These are phyloP conservation scores for Crithidia expoeki DNA, from an alignment of 208 protist genomes.

Conservation along the genomic window DNA sequence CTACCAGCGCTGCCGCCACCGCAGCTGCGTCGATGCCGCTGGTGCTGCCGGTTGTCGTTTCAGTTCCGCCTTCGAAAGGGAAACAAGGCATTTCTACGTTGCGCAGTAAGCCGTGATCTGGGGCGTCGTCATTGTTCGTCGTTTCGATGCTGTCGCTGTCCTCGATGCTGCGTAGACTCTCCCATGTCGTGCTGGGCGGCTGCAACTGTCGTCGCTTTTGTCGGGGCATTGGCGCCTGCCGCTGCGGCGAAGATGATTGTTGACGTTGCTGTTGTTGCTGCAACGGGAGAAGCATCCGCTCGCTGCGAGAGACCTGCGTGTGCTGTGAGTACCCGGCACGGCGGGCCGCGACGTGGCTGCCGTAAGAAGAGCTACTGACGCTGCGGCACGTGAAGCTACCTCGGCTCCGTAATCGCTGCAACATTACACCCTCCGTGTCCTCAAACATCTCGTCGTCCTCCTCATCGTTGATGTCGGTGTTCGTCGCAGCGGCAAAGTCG, in stretches of 20 bases:
- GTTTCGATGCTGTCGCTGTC: neutral
- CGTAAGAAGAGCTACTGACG: neutral
- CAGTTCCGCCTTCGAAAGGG: neutral
- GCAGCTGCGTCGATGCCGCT: slow-evolving; percentile 3
- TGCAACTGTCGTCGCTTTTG: neutral
- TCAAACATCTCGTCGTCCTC: slow-evolving; percentile 1
- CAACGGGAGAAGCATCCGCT: neutral
- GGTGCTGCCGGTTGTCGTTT: neutral
- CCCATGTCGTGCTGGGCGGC: neutral
- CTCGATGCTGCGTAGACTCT: slow-evolving; percentile 1
- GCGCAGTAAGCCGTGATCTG: neutral
- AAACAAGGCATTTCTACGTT: slow-evolving; percentile 12
- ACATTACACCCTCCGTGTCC: neutral
- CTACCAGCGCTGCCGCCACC: neutral
- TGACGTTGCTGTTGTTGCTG: neutral
- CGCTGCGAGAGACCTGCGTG: neutral
- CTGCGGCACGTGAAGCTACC: neutral
- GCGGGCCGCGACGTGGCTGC: neutral
- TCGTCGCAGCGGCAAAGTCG: neutral
- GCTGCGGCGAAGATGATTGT: neutral
- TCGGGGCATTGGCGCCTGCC: neutral
- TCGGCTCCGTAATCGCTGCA: neutral
- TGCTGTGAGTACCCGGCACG: neutral
- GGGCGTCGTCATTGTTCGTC: neutral
- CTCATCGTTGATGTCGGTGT: slow-evolving; percentile 12